These are phyloP conservation scores for Candida suzukii DNA, from an alignment of 805 yeast species.

Conservation along the genomic window DNA sequence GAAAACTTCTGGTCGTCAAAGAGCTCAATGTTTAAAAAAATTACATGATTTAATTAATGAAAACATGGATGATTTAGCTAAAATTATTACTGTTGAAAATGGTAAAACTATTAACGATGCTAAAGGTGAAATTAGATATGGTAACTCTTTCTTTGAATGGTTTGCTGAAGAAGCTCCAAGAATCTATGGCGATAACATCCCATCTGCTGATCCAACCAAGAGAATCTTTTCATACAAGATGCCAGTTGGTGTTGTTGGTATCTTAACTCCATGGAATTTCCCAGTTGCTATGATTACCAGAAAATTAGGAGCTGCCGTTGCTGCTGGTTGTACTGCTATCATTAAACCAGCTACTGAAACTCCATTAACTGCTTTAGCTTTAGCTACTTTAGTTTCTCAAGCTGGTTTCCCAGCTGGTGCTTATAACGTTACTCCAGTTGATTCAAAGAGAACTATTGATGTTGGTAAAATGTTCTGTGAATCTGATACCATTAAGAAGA, in stretches of 20 bases:
- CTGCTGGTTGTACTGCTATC: slow-evolving; percentile 75
- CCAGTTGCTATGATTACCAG: slow-evolving; percentile 75
- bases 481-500: slow-evolving; percentile 49
- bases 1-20: slow-evolving; percentile 44
- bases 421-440: slow-evolving; percentile 53
- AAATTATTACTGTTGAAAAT: slow-evolving; percentile 58
- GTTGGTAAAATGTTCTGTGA: slow-evolving; percentile 55
- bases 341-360: slow-evolving; percentile 75
- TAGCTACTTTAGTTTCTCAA: slow-evolving; percentile 50
- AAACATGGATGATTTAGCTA: slow-evolving; percentile 60
- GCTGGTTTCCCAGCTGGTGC: slow-evolving; percentile 74
- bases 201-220: slow-evolving; percentile 40
- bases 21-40: slow-evolving; percentile 45
- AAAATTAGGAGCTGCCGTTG: slow-evolving; percentile 68
- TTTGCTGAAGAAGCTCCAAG: slow-evolving; percentile 79
- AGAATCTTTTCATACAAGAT: slow-evolving; percentile 56
- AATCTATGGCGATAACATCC: slow-evolving; percentile 56
- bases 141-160: slow-evolving; percentile 84
- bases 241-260: slow-evolving; percentile 79
- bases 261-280: slow-evolving; percentile 81
- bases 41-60: slow-evolving; percentile 48
- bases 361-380: slow-evolving; percentile 65
- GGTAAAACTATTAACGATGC: slow-evolving; percentile 72
- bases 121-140: slow-evolving; percentile 59
- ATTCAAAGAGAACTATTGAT: slow-evolving; percentile 29